These are phyloP conservation scores for Fusarium vanettenii DNA, from an alignment of 2,329 filamentous ascomycete species.

Conservation along the genomic window DNA sequence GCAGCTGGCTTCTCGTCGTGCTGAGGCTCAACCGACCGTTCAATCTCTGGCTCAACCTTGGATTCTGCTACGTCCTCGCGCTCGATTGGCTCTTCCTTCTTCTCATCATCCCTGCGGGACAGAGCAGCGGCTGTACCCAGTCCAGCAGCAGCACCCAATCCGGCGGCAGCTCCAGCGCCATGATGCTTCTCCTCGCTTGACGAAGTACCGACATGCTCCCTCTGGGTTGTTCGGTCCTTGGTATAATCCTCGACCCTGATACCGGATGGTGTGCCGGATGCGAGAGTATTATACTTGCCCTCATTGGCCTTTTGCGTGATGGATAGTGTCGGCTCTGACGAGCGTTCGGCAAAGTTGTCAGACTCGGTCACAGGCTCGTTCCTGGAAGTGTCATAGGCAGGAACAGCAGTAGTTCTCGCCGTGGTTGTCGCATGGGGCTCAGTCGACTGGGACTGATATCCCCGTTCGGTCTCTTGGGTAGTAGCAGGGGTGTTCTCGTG, in stretches of 20 bases:
- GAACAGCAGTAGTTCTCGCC: neutral
- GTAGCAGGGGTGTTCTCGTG: neutral
- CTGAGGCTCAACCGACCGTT: neutral
- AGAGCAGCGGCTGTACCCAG: neutral
- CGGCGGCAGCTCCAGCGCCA: neutral
- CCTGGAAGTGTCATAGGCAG: neutral
- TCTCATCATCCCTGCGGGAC: conserved; percentile 2
- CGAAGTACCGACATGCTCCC: neutral
- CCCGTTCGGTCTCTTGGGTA: neutral
- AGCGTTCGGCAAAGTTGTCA: neutral
- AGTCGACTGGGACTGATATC: neutral
- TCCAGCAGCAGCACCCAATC: neutral
- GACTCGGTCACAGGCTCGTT: neutral
- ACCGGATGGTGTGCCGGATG: conserved; percentile 35
- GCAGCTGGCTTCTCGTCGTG: neutral
- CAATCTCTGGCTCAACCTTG: neutral
- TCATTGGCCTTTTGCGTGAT: conserved; percentile 24
- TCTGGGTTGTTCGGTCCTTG: neutral
- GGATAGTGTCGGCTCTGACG: neutral
- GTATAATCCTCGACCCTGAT: conserved; percentile 3
- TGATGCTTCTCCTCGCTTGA: neutral
- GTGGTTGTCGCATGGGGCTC: neutral
- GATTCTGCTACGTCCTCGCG: neutral
- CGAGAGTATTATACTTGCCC: conserved; percentile 35
- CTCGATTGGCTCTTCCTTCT: neutral